These are phyloP conservation scores for Globisporangium emineosum DNA, from an alignment of 352 stramenopile species.

Conservation along the genomic window DNA sequence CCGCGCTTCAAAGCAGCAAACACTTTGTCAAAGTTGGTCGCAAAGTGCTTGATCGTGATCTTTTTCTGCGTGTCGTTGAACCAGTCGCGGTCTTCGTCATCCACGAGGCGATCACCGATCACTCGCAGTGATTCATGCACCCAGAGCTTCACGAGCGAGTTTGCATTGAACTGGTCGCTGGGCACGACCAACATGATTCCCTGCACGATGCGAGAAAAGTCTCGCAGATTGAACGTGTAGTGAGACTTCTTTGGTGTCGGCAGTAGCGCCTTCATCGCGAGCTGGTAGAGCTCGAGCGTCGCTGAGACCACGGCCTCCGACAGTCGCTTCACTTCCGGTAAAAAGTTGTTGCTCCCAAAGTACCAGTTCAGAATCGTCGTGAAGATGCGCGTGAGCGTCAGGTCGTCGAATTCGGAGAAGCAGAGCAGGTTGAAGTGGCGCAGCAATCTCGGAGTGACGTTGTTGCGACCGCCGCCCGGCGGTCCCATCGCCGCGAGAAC, in stretches of 20 bases:
- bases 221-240: constrained; percentile 95
- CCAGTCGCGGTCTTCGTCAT: constrained; percentile 91
- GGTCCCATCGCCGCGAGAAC: constrained; percentile 91
- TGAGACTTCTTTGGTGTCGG: constrained; percentile 94
- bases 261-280: constrained; percentile 79
- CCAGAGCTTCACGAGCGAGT: constrained; percentile 89
- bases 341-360: constrained; percentile 65
- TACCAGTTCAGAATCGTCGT: constrained; percentile 89
- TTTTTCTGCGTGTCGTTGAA: constrained; percentile 89
- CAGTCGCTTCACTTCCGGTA: constrained; percentile 66
- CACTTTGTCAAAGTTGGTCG: constrained; percentile 84
- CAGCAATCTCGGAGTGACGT: constrained; percentile 88
- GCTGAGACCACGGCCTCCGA: constrained; percentile 81
- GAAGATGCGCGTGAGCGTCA: constrained; percentile 92
- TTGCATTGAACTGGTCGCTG: constrained; percentile 79
- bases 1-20: constrained; percentile 80
- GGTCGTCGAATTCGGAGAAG: constrained; percentile 93
- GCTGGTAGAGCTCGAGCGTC: constrained; percentile 91
- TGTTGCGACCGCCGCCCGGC: constrained; percentile 88
- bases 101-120: constrained; percentile 93
- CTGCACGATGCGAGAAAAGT: constrained; percentile 93
- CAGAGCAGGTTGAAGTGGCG: constrained; percentile 93
- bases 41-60: constrained; percentile 88
- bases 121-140: constrained; percentile 93
- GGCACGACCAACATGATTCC: constrained; percentile 90